Evolutionary conservation across 2,329 filamentous ascomycete species (phyloP).

Genomic region (Atkinsonella hypoxylon): DNA sequence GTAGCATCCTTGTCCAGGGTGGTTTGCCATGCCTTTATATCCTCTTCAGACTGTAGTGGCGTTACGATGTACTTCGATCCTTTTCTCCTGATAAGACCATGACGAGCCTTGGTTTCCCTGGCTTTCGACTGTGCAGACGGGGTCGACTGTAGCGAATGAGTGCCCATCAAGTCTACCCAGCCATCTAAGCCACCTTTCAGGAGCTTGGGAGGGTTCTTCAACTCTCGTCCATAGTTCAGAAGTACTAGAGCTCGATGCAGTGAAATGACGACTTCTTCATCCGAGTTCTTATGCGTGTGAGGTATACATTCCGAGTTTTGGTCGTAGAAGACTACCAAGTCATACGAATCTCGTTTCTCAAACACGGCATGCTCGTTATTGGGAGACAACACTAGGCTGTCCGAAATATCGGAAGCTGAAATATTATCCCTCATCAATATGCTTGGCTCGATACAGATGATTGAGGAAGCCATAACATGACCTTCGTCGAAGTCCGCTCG

Average conservation of each 20-base stretch:
- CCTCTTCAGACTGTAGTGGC: conserved; percentile 69
- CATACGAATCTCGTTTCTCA: conserved; percentile 59
- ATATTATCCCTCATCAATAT: conserved; percentile 58
- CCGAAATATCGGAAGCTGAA: conserved; percentile 48
- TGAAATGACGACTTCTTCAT: conserved; percentile 49
- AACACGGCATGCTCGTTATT: conserved; percentile 67
- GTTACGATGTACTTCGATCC: conserved; percentile 40
- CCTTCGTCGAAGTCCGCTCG: conserved; percentile 76
- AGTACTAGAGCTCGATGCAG: conserved; percentile 71
- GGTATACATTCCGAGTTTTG: conserved; percentile 46
- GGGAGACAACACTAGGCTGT: conserved; percentile 60
- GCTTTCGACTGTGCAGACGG: conserved; percentile 16
- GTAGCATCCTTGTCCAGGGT: conserved; percentile 56
- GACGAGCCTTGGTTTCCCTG: conserved; percentile 10
- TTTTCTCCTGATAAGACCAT: conserved; percentile 21
- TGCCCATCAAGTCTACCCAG: conserved; percentile 75
- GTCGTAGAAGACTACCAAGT: conserved; percentile 87
- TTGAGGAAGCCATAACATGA: conserved; percentile 72
- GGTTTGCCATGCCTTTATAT: conserved; percentile 71
- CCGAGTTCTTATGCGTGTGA: conserved; percentile 20
- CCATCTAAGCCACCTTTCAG: conserved; percentile 73
- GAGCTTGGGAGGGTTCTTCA: conserved; percentile 63
- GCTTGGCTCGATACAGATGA: conserved; percentile 80
- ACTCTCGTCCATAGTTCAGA: conserved; percentile 67
- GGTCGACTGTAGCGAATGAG: conserved; percentile 43